phyloP scores from a whole-genome alignment of 1,284 basidiomycete genomes.

The Naganishia liquefaciens region DNA sequence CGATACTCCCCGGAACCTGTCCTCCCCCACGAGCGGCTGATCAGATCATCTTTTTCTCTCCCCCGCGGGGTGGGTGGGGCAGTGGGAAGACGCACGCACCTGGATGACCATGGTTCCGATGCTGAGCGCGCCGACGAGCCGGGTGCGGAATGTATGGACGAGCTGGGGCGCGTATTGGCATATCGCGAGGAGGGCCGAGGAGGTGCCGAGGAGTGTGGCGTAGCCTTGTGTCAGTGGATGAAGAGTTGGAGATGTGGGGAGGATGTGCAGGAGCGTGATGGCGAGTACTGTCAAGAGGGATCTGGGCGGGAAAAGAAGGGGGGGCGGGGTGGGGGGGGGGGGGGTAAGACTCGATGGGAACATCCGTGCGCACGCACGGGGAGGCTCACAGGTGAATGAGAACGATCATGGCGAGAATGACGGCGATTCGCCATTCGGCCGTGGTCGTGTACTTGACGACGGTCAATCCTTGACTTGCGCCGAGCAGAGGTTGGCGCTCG shows the following conservation, averaged over 20 bases:
- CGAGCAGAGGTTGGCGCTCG: conserved; percentile 11
- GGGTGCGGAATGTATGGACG: conserved; percentile 70
- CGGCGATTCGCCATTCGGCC: conserved; percentile 72
- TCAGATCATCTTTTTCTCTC: too few relatives aligned
- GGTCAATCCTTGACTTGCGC: neutral
- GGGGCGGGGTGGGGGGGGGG: conserved; percentile 33
- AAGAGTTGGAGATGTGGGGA: conserved; percentile 44
- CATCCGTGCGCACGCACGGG: too few relatives aligned
- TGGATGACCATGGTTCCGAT: conserved; percentile 93
- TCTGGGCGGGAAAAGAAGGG: conserved; percentile 26
- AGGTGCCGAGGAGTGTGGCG: conserved; percentile 85
- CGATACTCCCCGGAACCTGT: conserved; percentile 69
- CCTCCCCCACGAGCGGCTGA: too few relatives aligned
- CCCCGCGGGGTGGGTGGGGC: too few relatives aligned
- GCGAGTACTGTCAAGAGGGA: conserved; percentile 47
- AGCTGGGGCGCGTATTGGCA: conserved; percentile 89
- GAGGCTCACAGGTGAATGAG: conserved; percentile 69
- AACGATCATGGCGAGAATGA: conserved; percentile 72
- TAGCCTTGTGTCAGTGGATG: conserved; percentile 62
- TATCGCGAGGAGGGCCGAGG: conserved; percentile 72
- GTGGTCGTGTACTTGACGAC: conserved; percentile 48
- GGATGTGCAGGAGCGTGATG: conserved; percentile 53
- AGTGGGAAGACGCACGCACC: conserved; percentile 52
- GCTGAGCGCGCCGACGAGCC: conserved; percentile 85
- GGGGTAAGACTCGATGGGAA: too few relatives aligned